These are phyloP conservation scores for Pyrenula massariospora DNA, from an alignment of 495 filamentous ascomycete genomes.

Conservation along the genomic window DNA sequence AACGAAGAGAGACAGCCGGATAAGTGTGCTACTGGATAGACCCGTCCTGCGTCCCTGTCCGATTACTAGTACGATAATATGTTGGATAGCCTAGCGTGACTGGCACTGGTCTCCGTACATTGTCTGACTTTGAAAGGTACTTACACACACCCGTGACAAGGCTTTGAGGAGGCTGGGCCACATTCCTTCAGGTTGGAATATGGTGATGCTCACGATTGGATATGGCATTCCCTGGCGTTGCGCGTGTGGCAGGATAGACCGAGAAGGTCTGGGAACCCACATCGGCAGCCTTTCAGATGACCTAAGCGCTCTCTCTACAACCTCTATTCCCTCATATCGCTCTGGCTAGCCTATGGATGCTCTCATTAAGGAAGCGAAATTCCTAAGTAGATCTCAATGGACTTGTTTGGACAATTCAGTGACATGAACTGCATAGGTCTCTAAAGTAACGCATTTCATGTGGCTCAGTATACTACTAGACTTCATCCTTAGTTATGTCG, in stretches of 20 bases:
- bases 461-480: too few relatives aligned
- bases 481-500: too few relatives aligned
- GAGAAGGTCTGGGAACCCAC: background rate
- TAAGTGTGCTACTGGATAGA: background rate
- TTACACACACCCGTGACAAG: background rate
- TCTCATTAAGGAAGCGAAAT: background rate
- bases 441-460: too few relatives aligned
- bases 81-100: background rate
- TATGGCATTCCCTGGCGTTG: background rate
- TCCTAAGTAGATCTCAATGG: background rate
- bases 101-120: background rate
- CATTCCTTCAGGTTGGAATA: background rate
- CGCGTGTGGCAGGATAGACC: background rate
- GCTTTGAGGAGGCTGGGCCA: background rate
- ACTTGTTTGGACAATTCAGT: too few relatives aligned
- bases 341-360: too few relatives aligned
- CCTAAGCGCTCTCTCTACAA: background rate
- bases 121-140: background rate
- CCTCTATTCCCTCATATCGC: background rate
- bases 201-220: background rate
- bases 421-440: too few relatives aligned
- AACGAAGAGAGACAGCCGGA: constrained; percentile 14
- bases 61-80: background rate
- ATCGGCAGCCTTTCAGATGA: background rate
- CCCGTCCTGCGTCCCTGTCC: background rate